Percentiles rank a stretch among this genome's conserved stretches.
Evolutionary conservation across 441 rosid genomes (phyloP).

Genomic region (Breynia disticha): DNA sequence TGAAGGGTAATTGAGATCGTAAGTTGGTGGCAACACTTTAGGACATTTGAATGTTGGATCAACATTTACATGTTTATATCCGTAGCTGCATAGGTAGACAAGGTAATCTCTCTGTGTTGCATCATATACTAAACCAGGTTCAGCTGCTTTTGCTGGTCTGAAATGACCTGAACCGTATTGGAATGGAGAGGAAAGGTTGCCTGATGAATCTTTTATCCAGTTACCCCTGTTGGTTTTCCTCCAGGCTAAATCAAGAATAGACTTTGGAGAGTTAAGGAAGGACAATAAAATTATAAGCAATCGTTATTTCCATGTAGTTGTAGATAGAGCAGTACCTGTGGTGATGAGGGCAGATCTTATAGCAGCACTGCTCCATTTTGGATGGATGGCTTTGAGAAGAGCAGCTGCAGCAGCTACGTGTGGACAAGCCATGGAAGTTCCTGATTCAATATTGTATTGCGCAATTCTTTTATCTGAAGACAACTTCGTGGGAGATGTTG

Average conservation of each 20-base stretch:
- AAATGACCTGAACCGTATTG: slow-evolving; percentile 61
- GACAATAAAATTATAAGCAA: too few relatives aligned
- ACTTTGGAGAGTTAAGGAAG: neutral
- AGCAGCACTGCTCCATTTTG: slow-evolving; percentile 73
- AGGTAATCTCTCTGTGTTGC: slow-evolving; percentile 44
- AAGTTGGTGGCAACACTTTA: slow-evolving; percentile 14
- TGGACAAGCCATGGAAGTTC: slow-evolving; percentile 89
- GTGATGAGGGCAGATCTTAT: slow-evolving; percentile 80
- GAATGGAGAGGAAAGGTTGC: slow-evolving; percentile 42
- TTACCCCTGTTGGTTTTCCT: slow-evolving; percentile 32
- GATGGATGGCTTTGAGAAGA: slow-evolving; percentile 61
- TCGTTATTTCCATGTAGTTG: too few relatives aligned
- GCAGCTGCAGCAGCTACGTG: slow-evolving; percentile 65
- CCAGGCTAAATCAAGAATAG: slow-evolving; percentile 29
- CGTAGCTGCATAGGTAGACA: slow-evolving; percentile 37
- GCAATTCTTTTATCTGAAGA: slow-evolving; percentile 22
- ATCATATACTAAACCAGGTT: slow-evolving; percentile 80
- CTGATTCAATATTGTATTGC: slow-evolving; percentile 33
- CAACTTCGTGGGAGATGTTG: slow-evolving; percentile 31
- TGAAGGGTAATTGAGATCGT: slow-evolving; percentile 60
- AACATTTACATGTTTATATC: slow-evolving; percentile 9
- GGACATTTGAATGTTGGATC: slow-evolving; percentile 37
- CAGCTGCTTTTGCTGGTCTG: slow-evolving; percentile 45
- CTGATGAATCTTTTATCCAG: slow-evolving; percentile 34
- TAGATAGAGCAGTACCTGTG: slow-evolving; percentile 29